Conservation (phyloP, 495 filamentous ascomycete genomes). For the Penicillium soppii region DNA sequence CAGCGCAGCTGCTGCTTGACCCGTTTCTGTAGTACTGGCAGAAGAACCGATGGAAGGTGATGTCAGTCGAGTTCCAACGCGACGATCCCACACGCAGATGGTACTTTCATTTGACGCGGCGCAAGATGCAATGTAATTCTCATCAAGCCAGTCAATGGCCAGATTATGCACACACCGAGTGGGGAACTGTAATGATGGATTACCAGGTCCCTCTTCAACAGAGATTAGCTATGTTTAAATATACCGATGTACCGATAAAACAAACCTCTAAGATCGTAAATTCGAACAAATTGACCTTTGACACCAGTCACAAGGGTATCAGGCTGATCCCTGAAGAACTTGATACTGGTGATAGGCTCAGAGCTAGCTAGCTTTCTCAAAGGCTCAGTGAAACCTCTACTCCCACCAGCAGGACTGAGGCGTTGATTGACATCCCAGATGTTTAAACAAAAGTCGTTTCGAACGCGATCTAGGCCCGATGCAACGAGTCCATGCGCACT, state of each 20-base stretch:
- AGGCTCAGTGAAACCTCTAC: constrained; percentile 57
- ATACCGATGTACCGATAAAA: constrained; percentile 11
- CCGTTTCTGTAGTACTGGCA: constrained; percentile 30
- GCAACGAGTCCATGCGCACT: constrained; percentile 76
- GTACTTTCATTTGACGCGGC: constrained; percentile 63
- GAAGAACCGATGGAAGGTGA: constrained; percentile 38
- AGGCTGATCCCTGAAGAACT: constrained; percentile 85
- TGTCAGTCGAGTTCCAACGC: constrained; percentile 56
- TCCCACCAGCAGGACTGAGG: constrained; percentile 35
- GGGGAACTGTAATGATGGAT: constrained; percentile 60
- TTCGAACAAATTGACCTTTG: constrained; percentile 79
- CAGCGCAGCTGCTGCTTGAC: constrained; percentile 54
- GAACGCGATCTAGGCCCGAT: constrained; percentile 83
- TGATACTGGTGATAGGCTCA: constrained; percentile 84
- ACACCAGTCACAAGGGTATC: constrained; percentile 80
- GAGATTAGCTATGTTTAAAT: constrained; percentile 6
- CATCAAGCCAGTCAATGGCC: constrained; percentile 83
- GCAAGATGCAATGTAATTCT: constrained; percentile 94
- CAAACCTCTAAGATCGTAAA: constrained; percentile 86
- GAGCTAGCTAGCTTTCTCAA: constrained; percentile 73
- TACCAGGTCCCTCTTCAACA: constrained; percentile 49
- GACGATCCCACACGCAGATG: constrained; percentile 87
- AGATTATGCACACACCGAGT: constrained; percentile 89
- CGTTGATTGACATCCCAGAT: constrained; percentile 87
- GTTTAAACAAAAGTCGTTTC: constrained; percentile 90